Conservation (phyloP, 257 asterid genomes). For the Fraxinus quadrangulata region DNA sequence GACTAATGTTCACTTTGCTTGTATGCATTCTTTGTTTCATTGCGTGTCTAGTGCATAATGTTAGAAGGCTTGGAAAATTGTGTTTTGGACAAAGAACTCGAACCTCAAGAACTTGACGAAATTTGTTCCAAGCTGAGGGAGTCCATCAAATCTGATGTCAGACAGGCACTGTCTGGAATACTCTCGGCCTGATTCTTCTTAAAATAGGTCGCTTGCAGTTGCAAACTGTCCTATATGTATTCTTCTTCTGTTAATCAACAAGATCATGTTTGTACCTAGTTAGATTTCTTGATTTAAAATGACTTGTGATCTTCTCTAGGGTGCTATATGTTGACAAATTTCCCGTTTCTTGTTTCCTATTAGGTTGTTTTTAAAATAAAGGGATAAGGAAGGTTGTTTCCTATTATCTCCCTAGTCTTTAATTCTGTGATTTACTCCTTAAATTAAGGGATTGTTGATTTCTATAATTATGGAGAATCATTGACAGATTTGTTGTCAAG, state of each 20-base stretch:
- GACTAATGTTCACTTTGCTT: conserved; percentile 20
- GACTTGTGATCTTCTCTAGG: conserved; percentile 50
- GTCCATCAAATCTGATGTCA: conserved; percentile 72
- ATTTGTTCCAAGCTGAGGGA: conserved; percentile 70
- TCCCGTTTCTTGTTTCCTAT: too few species aligned
- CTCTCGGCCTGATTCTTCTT: conserved; percentile 80
- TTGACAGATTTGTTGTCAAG: too few species aligned
- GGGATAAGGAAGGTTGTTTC: too few species aligned
- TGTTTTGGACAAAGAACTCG: conserved; percentile 71
- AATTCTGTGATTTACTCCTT: too few species aligned
- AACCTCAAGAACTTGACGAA: conserved; percentile 77
- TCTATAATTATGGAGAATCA: too few species aligned
- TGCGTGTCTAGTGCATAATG: conserved; percentile 68
- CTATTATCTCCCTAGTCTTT: too few species aligned
- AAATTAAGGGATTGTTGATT: too few species aligned
- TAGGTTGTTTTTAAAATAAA: too few species aligned
- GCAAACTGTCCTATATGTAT: conserved; percentile 24
- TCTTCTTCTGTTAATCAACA: conserved; percentile 23
- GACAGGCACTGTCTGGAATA: conserved; percentile 93
- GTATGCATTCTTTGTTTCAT: conserved; percentile 21
- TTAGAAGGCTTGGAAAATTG: conserved; percentile 76
- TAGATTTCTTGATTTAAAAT: conserved; percentile 28
- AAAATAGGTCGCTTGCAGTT: conserved; percentile 92
- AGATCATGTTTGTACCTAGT: conserved; percentile 19
- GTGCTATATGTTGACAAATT: conserved; percentile 31